Base-by-base conservation (phyloP, 2,329 filamentous ascomycete genomes). In the Byssothecium circinans region DNA sequence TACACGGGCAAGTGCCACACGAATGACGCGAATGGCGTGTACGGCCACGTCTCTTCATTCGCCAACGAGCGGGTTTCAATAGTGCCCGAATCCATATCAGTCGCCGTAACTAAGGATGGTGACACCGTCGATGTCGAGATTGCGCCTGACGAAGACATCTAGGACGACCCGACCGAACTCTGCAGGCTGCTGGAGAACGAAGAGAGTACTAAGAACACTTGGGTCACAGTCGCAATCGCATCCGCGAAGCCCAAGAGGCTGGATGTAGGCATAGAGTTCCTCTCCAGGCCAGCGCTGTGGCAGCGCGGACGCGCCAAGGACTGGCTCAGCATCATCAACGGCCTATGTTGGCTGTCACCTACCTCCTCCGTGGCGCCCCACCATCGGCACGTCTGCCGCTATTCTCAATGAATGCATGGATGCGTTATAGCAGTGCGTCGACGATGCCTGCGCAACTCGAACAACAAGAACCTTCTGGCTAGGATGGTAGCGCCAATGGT, bases 141-240 rank as follows among this genome's bases (percentile, higher is more conserved):
- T 64, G 89, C 95, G 67, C 83, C 97, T 44, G 87, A 91, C 67
- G 89, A 92, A 56, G 65, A 70, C 52, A 84, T 96, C 32, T 83
- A 91, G 51, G 94, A 97, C 69, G 94, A 97, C 67, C 89, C 90
- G 17, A 96, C 89, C 38, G 94, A 99, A 75, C 81, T 99, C 4
- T 99, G 94, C 71, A 94, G 89, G 25, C 81, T 99, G 41, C 84
- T 99, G 55, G 92, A 99, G 75, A 95, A 94, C 65, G 95, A 99
- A 72, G 85, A 87, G 64, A 91, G 91, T 14, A 87, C 89, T 30
- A 91, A 92, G 63, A 89, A 86, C 43, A 95, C 95, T 60, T 99
- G 95, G 95, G 92, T 99, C 79, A 92, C 90, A n/a, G 94, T 97
- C 57, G 89, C 95, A 34, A 80, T 97, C 49, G 92, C 92, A 39